phyloP scores from a whole-genome alignment of 169 alveolate genomes.

The Ichthyophthirius multifiliis region DNA sequence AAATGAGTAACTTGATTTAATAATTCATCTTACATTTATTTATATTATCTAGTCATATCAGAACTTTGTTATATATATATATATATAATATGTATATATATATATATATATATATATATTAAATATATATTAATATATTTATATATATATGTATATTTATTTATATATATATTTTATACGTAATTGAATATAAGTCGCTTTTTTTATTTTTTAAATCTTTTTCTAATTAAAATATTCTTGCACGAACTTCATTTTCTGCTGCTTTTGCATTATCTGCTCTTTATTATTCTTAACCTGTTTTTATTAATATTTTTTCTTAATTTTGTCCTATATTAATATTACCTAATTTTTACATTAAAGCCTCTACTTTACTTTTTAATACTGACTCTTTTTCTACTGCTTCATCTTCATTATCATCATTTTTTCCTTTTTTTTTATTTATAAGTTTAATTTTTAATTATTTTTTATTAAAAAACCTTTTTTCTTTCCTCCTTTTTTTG shows the following conservation, averaged over 20 bases:
- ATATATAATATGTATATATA: background rate
- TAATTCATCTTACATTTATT: conserved; percentile 64
- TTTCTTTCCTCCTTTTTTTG: background rate
- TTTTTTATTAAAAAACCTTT: background rate
- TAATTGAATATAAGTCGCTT: conserved; percentile 33
- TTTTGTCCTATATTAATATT: conserved; percentile 13
- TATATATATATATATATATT: no score
- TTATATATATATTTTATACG: conserved; percentile 42
- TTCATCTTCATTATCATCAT: conserved; percentile 42
- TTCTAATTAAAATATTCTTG: conserved; percentile 48
- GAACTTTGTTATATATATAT: conserved; percentile 13
- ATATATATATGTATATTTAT: background rate
- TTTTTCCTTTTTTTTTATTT: conserved; percentile 23
- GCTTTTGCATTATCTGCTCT: conserved; percentile 60
- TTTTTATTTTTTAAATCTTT: conserved; percentile 55
- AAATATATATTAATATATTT: background rate
- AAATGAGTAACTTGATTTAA: conserved; percentile 45
- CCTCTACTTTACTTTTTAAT: conserved; percentile 35
- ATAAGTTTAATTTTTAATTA: background rate
- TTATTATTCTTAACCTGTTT: conserved; percentile 59
- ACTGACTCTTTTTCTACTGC: conserved; percentile 18
- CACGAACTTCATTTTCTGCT: conserved; percentile 65
- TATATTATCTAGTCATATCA: conserved; percentile 71
- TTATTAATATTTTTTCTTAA: background rate
- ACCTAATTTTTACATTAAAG: conserved; percentile 29